Evolutionary conservation across 2,329 filamentous ascomycete species (phyloP).

Genomic region (Huntiella bhutanensis): DNA sequence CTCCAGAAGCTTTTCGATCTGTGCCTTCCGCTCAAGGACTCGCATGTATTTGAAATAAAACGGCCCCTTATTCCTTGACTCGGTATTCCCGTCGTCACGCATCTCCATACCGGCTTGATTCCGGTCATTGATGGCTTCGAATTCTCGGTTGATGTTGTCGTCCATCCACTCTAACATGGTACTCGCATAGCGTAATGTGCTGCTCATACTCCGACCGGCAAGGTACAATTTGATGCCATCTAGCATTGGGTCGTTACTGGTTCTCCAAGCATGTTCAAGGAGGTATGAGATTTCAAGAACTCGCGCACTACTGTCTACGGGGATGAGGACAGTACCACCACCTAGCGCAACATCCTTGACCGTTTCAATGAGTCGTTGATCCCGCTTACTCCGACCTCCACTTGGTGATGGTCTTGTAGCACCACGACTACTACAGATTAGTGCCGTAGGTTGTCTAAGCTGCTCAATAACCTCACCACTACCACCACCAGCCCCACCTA

Average conservation of each 20-base stretch:
- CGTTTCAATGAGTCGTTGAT: conserved; percentile 68
- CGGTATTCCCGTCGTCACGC: conserved; percentile 5
- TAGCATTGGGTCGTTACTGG: conserved; percentile 37
- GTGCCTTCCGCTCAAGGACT: conserved; percentile 62
- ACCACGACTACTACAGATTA: conserved; percentile 79
- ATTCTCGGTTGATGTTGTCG: conserved; percentile 79
- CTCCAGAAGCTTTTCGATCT: conserved; percentile 51
- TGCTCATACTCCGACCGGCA: conserved; percentile 68
- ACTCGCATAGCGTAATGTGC: conserved; percentile 74
- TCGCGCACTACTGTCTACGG: conserved; percentile 86
- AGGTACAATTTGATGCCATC: conserved; percentile 50
- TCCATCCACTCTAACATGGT: conserved; percentile 99
- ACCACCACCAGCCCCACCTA: conserved; percentile 61
- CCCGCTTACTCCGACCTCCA: conserved; percentile 59
- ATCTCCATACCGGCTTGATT: conserved; percentile 25
- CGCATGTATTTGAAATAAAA: conserved; percentile 82
- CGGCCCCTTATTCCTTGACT: conserved; percentile 37
- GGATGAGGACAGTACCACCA: conserved; percentile 81
- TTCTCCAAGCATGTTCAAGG: conserved; percentile 78
- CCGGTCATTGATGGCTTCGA: conserved; percentile 48
- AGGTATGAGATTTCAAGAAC: conserved; percentile 84
- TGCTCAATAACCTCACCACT: conserved; percentile 87
- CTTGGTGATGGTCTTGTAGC: conserved; percentile 51
- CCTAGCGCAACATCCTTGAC: conserved; percentile 60
- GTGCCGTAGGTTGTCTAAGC: conserved; percentile 74